Conservation (phyloP, 345 rosid species). For the Dovyalis caffra region DNA sequence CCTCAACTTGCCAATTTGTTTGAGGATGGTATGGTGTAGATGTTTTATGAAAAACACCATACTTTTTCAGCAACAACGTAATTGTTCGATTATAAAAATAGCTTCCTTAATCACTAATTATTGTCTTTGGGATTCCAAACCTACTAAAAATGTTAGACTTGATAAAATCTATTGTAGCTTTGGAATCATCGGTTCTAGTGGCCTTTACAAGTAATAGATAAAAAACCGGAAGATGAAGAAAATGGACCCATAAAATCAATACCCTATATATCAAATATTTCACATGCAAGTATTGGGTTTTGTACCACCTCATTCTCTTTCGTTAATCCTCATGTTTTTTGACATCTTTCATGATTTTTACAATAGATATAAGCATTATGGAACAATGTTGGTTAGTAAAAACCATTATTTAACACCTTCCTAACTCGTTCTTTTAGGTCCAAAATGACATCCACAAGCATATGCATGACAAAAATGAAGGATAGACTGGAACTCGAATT, state of each 20-base stretch:
- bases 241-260: no score
- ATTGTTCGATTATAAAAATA: no score
- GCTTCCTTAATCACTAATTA: no score
- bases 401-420: neutral
- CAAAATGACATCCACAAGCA: slow-evolving; percentile 3
- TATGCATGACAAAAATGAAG: neutral
- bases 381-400: neutral
- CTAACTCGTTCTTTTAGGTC: no score
- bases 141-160: no score
- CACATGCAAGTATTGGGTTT: neutral
- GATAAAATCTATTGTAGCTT: no score
- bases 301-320: neutral
- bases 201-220: neutral
- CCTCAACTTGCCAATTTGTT: no score
- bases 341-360: neutral
- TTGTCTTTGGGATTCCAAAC: no score
- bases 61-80: no score
- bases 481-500: neutral
- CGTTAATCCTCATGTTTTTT: neutral
- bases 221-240: neutral
- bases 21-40: no score
- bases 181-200: no score
- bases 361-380: neutral
- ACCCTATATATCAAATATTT: neutral
- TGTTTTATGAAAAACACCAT: no score